Percentiles rank a stretch among this genome's conserved stretches.
phyloP scores from a whole-genome alignment of 768 basidiomycete genomes.

The Boletus sp. region DNA sequence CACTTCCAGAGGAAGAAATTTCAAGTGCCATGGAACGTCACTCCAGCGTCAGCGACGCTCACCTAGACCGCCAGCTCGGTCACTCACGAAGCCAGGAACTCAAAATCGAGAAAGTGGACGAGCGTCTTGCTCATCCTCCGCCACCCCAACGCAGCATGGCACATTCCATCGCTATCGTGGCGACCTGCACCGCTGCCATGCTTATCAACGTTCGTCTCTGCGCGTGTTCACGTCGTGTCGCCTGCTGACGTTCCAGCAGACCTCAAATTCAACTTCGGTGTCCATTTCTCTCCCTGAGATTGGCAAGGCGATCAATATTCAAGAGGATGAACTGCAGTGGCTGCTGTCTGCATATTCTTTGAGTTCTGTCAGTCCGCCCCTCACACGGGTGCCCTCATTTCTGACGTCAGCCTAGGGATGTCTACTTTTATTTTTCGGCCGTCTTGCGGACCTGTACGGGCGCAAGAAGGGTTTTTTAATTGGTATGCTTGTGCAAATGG shows the following conservation, averaged over 20 bases:
- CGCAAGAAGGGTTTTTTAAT: slow-evolving; percentile 64
- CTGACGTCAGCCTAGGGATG: slow-evolving; percentile 57
- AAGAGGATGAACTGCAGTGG: slow-evolving; percentile 62
- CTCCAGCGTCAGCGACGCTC: slow-evolving; percentile 10
- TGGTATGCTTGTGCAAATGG: slow-evolving; percentile 53
- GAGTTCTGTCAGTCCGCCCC: slow-evolving; percentile 53
- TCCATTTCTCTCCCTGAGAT: slow-evolving; percentile 54
- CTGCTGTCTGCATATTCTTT: slow-evolving; percentile 64
- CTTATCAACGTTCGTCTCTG: slow-evolving; percentile 33
- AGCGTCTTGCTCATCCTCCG: background rate
- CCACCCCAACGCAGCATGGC: slow-evolving; percentile 20
- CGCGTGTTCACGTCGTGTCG: background rate
- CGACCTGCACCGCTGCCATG: slow-evolving; percentile 41
- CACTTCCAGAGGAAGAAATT: background rate
- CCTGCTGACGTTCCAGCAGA: slow-evolving; percentile 20
- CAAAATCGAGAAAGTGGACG: slow-evolving; percentile 2
- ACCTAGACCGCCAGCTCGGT: slow-evolving; percentile 12
- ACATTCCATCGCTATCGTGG: slow-evolving; percentile 32
- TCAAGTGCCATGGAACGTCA: slow-evolving; percentile 10
- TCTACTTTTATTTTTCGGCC: slow-evolving; percentile 70
- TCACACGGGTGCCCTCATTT: background rate
- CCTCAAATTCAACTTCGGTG: slow-evolving; percentile 41
- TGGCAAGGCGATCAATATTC: slow-evolving; percentile 46
- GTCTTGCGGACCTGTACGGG: slow-evolving; percentile 80
- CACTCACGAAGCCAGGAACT: slow-evolving; percentile 8